These are phyloP conservation scores for Venustampulla echinocandica DNA, from an alignment of 495 filamentous ascomycete species.

Conservation along the genomic window DNA sequence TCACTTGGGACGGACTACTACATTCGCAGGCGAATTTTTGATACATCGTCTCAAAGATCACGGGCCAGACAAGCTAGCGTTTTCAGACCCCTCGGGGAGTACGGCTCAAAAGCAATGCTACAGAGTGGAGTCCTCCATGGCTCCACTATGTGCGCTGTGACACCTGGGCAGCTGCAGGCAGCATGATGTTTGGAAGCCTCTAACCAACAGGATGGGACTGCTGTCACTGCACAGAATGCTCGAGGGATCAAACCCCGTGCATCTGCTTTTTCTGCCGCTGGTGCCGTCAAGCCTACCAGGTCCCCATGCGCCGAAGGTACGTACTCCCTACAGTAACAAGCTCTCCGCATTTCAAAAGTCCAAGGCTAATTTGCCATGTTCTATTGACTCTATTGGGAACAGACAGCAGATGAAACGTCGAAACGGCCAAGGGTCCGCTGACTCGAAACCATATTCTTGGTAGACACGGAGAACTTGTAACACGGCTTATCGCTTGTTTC, in stretches of 20 bases:
- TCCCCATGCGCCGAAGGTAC: constrained; percentile 7
- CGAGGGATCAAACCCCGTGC: no score
- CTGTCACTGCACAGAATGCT: no score
- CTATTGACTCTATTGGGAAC: constrained; percentile 19
- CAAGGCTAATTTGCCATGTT: constrained; percentile 3
- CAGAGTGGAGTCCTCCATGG: no score
- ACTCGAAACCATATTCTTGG: constrained; percentile 6
- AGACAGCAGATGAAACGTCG: constrained; percentile 21
- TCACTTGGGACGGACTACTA: neutral
- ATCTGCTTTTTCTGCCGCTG: no score
- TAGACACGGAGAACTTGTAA: no score
- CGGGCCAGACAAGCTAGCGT: constrained; percentile 21
- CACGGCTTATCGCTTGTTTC: constrained; percentile 2
- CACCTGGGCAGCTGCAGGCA: neutral
- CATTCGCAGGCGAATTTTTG: constrained; percentile 15
- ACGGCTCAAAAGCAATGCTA: no score
- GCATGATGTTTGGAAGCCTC: constrained; percentile 21
- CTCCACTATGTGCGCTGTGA: constrained; percentile 9
- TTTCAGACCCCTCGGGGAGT: constrained; percentile 15
- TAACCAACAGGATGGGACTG: no score
- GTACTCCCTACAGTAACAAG: constrained; percentile 9
- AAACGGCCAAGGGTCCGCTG: constrained; percentile 7
- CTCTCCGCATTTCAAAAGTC: constrained; percentile 8
- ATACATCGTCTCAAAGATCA: constrained; percentile 15
- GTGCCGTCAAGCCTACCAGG: neutral